These are phyloP conservation scores for Aspergillus sparsus DNA, from an alignment of 495 filamentous ascomycete species.

Conservation along the genomic window DNA sequence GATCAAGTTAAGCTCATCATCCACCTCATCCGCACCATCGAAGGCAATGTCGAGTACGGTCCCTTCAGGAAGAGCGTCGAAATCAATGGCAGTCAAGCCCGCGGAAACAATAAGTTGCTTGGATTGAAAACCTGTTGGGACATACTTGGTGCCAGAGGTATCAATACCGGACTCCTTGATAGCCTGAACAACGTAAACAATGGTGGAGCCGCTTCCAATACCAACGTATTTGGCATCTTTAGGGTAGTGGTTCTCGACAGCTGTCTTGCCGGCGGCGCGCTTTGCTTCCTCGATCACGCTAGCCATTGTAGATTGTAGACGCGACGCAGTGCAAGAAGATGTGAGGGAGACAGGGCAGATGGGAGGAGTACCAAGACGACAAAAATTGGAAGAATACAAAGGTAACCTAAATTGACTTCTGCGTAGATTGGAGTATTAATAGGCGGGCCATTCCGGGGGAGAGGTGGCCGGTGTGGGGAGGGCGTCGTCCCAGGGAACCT, in stretches of 20 bases:
- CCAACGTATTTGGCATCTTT: slow-evolving; percentile 73
- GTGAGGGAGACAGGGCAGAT: slow-evolving; percentile 19
- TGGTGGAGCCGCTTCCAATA: slow-evolving; percentile 91
- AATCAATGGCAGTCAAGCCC: slow-evolving; percentile 72
- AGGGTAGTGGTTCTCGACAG: slow-evolving; percentile 82
- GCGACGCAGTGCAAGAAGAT: slow-evolving; percentile 14
- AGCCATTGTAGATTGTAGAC: slow-evolving; percentile 40
- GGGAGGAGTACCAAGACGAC: slow-evolving; percentile 20
- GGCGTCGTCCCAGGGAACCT: slow-evolving; percentile 13
- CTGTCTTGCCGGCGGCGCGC: slow-evolving; percentile 75
- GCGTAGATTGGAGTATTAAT: slow-evolving; percentile 13
- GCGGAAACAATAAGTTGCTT: slow-evolving; percentile 77
- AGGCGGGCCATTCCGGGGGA: slow-evolving; percentile 19
- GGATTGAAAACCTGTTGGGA: slow-evolving; percentile 91
- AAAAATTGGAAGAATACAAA: slow-evolving; percentile 10
- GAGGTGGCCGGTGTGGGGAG: slow-evolving; percentile 17
- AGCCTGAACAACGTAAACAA: slow-evolving; percentile 93
- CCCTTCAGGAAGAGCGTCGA: slow-evolving; percentile 66
- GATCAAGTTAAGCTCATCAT: slow-evolving; percentile 92
- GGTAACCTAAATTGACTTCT: slow-evolving; percentile 21
- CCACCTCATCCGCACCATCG: slow-evolving; percentile 96
- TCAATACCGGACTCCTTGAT: slow-evolving; percentile 70
- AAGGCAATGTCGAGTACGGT: slow-evolving; percentile 78
- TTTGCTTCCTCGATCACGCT: slow-evolving; percentile 75
- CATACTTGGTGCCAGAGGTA: slow-evolving; percentile 68